These are phyloP conservation scores for Solanum tacnaense DNA, from an alignment of 257 asterid genomes.

Conservation along the genomic window DNA sequence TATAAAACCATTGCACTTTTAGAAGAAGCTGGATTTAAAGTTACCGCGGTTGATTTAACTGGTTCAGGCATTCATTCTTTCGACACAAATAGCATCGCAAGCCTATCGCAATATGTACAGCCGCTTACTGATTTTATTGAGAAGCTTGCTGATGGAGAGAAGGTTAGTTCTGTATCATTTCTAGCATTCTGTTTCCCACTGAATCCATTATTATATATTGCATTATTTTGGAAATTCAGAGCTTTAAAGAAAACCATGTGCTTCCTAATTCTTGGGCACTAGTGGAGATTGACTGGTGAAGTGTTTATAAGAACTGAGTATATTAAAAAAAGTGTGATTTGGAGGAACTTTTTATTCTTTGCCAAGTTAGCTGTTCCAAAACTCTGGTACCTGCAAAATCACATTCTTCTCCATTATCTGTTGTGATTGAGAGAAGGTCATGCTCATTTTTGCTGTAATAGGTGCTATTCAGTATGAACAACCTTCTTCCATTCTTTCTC, in stretches of 20 bases:
- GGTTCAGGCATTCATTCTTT: conserved; percentile 94
- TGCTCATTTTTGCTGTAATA: background rate
- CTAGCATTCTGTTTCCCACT: background rate
- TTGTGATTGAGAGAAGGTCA: background rate
- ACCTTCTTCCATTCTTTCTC: background rate
- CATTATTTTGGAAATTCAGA: background rate
- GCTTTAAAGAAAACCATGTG: background rate
- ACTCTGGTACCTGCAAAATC: background rate
- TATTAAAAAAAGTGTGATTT: background rate
- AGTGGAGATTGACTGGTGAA: background rate
- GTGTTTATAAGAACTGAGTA: background rate
- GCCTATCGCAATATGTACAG: conserved; percentile 78
- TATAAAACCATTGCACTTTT: conserved; percentile 88
- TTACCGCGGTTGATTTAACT: conserved; percentile 89
- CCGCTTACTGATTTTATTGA: conserved; percentile 72
- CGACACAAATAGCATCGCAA: conserved; percentile 68
- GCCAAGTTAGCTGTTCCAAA: background rate
- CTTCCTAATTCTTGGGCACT: background rate
- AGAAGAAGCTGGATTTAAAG: conserved; percentile 84
- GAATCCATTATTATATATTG: background rate
- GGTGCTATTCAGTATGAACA: background rate
- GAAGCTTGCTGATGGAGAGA: conserved; percentile 63
- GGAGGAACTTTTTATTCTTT: background rate
- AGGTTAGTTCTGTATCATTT: conserved; percentile 38
- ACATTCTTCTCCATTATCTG: background rate